Percentiles rank a stretch among this genome's conserved stretches.
Evolutionary conservation across 805 yeast genomes (phyloP).

Genomic region (Wickerhamomyces subpelliculosus): DNA sequence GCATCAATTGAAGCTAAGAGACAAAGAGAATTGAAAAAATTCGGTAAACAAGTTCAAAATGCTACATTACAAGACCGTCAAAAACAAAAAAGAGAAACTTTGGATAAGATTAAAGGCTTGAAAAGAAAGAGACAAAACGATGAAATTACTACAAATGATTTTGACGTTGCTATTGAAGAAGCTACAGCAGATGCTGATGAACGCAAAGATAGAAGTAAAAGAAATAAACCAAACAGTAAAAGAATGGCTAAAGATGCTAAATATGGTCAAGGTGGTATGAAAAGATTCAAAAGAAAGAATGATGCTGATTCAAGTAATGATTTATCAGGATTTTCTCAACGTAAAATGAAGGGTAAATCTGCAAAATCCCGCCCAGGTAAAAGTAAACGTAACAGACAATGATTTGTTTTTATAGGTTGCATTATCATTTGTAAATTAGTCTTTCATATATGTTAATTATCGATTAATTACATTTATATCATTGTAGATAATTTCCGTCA

Average conservation of each 20-base stretch:
- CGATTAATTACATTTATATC: neutral
- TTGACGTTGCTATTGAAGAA: conserved; percentile 90
- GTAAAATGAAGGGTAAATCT: conserved; percentile 45
- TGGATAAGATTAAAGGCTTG: conserved; percentile 85
- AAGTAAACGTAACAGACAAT: conserved; percentile 33
- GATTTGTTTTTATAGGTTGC: too few relatives aligned
- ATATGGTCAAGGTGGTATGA: conserved; percentile 75
- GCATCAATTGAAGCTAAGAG: conserved; percentile 90
- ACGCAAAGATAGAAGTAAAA: conserved; percentile 29
- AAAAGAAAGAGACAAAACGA: conserved; percentile 80
- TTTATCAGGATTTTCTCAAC: conserved; percentile 46
- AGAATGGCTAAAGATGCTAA: conserved; percentile 66
- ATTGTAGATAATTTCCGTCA: neutral
- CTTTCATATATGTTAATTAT: neutral
- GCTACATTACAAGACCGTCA: conserved; percentile 91
- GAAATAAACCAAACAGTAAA: conserved; percentile 53
- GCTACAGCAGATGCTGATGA: conserved; percentile 42
- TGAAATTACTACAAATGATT: conserved; percentile 67
- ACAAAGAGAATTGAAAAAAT: conserved; percentile 92
- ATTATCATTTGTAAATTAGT: too few relatives aligned
- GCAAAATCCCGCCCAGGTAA: conserved; percentile 44
- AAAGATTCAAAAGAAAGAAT: conserved; percentile 65
- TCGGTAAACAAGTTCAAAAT: conserved; percentile 94
- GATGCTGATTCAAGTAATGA: conserved; percentile 69
- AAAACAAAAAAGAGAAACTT: conserved; percentile 82